A percentile compares a stretch with the other conserved stretches of the same genome.
Evolutionary conservation across 2,329 filamentous ascomycete species (phyloP).

Genomic region (Scedosporium boydii): DNA sequence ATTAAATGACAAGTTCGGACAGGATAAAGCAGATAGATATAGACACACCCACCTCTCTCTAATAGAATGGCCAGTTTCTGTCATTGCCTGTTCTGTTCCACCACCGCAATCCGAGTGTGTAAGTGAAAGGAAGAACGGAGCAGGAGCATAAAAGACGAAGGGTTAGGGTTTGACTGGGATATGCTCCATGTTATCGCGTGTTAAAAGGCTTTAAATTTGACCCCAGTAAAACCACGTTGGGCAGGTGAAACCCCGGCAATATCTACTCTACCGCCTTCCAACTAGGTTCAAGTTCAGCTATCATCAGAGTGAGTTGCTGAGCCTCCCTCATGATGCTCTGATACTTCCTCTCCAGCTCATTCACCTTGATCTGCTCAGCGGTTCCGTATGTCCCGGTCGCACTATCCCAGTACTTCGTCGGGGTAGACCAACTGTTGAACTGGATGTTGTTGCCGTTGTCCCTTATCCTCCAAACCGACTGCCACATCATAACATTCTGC

Average conservation of each 20-base stretch:
- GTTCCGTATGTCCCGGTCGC: background rate
- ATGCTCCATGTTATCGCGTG: too few species aligned
- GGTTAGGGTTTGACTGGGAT: too few species aligned
- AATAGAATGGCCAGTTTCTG: too few species aligned
- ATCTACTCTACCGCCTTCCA: background rate
- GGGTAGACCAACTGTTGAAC: background rate
- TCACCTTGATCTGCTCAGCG: background rate
- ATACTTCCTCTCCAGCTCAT: background rate
- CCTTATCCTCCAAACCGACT: background rate
- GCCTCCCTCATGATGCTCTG: background rate
- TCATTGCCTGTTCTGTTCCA: too few species aligned
- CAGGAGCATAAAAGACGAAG: too few species aligned
- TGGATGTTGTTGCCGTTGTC: background rate
- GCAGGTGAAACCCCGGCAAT: background rate
- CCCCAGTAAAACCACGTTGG: background rate
- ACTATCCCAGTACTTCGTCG: background rate
- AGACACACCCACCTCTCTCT: too few species aligned
- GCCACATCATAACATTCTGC: background rate
- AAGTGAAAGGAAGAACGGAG: too few species aligned
- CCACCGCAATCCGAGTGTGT: too few species aligned
- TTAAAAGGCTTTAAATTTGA: background rate
- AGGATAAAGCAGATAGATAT: too few species aligned
- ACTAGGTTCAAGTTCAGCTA: background rate
- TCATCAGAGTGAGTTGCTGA: background rate
- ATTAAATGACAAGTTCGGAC: too few species aligned